Conservation (phyloP, 305 asterid genomes). For the Fraxinus angustifolia region DNA sequence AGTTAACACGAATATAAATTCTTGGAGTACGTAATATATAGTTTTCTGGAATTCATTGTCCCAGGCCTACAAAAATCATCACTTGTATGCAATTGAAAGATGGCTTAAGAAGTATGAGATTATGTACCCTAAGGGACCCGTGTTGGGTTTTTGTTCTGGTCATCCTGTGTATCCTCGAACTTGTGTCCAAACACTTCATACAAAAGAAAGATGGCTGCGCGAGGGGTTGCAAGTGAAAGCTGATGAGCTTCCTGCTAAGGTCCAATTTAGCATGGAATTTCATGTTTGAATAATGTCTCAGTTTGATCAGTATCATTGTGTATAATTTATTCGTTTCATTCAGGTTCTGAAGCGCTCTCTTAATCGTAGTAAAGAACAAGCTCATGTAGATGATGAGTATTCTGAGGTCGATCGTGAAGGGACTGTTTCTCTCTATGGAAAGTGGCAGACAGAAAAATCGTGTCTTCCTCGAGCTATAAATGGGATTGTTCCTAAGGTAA, state of each 20-base stretch:
- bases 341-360: constrained; percentile 62
- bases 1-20: background rate
- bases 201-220: constrained; percentile 79
- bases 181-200: constrained; percentile 73
- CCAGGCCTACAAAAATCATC: constrained; percentile 90
- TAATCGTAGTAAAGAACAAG: constrained; percentile 49
- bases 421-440: constrained; percentile 62
- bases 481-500: constrained; percentile 94
- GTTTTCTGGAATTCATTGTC: constrained; percentile 20
- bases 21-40: background rate
- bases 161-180: constrained; percentile 88
- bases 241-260: constrained; percentile 81
- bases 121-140: constrained; percentile 85
- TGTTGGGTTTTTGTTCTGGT: constrained; percentile 82
- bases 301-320: constrained; percentile 4
- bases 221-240: constrained; percentile 88
- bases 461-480: constrained; percentile 76
- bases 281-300: constrained; percentile 10
- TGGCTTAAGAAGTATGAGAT: constrained; percentile 85
- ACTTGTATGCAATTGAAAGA: constrained; percentile 74
- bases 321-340: constrained; percentile 14
- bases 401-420: constrained; percentile 42
- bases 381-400: constrained; percentile 45
- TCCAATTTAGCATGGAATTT: constrained; percentile 30
- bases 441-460: constrained; percentile 91